Evolutionary conservation across 2,329 filamentous ascomycete genomes (phyloP).

Genomic region (Calonectria pseudoturangicola): DNA sequence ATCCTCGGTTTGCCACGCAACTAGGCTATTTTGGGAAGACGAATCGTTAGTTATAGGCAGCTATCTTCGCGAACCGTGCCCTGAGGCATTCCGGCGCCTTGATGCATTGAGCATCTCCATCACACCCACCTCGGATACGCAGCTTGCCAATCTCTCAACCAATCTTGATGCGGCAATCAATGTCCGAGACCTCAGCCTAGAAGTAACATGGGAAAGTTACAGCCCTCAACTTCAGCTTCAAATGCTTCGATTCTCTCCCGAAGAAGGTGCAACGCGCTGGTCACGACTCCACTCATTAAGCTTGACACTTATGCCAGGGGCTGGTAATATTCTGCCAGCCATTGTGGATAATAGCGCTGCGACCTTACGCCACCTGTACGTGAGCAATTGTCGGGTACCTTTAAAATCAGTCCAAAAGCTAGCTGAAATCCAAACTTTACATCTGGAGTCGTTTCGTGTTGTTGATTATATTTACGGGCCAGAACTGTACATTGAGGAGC

Average conservation of each 20-base stretch:
- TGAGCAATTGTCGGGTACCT: not conserved
- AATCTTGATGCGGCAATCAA: slow-evolving; percentile 18
- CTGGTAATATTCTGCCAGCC: not conserved
- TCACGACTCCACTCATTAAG: slow-evolving; percentile 20
- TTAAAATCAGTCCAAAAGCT: not conserved
- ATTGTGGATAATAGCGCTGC: not conserved
- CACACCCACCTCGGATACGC: not conserved
- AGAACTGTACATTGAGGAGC: not conserved
- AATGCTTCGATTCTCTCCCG: not conserved
- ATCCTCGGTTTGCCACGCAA: not conserved
- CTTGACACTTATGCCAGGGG: not conserved
- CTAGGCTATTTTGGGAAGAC: slow-evolving; percentile 21
- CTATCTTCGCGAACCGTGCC: not conserved
- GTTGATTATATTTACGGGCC: not conserved
- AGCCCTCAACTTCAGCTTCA: not conserved
- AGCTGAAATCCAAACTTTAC: not conserved
- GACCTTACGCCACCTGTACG: not conserved
- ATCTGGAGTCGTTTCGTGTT: not conserved
- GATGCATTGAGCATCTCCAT: slow-evolving; percentile 17
- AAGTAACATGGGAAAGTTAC: not conserved
- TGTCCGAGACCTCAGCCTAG: slow-evolving; percentile 12
- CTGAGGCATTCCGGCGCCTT: not conserved
- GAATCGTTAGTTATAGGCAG: not conserved
- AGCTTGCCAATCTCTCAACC: not conserved
- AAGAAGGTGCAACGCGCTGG: not conserved